A percentile compares a stretch with the other conserved stretches of the same genome.
These are phyloP conservation scores for slime mould (Dictyostelium discoideum) DNA, from an alignment of 78 protist species.

Conservation along the genomic window DNA sequence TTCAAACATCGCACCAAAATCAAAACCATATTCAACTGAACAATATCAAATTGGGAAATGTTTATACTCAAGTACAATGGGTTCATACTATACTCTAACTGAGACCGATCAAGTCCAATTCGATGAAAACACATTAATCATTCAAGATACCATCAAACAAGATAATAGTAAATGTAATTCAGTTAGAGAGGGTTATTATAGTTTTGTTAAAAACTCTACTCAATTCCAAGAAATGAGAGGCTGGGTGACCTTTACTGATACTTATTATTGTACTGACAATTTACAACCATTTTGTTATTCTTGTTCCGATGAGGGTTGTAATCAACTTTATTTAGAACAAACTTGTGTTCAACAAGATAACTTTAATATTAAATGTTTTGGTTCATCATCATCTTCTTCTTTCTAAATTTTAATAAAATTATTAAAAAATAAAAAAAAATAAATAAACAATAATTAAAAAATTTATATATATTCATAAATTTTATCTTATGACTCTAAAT, in stretches of 20 bases:
- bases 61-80: not conserved
- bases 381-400: not conserved
- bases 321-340: not conserved
- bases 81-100: not conserved
- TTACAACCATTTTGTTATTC: not conserved
- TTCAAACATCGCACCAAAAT: not conserved
- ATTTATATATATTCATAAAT: too few relatives aligned
- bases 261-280: not conserved
- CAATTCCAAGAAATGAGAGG: not conserved
- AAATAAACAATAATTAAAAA: too few relatives aligned
- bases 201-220: not conserved
- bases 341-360: not conserved
- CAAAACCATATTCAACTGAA: not conserved
- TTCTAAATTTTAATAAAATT: too few relatives aligned
- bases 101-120: not conserved
- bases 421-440: too few relatives aligned
- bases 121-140: not conserved
- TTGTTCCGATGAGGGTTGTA: not conserved
- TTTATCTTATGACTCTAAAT: too few relatives aligned
- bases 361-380: not conserved
- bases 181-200: not conserved
- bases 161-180: not conserved
- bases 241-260: not conserved
- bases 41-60: not conserved
- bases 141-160: not conserved